Percentiles rank a stretch among this genome's conserved stretches.
Conservation (phyloP, 768 basidiomycete genomes). For the Lactifluus volemus region DNA sequence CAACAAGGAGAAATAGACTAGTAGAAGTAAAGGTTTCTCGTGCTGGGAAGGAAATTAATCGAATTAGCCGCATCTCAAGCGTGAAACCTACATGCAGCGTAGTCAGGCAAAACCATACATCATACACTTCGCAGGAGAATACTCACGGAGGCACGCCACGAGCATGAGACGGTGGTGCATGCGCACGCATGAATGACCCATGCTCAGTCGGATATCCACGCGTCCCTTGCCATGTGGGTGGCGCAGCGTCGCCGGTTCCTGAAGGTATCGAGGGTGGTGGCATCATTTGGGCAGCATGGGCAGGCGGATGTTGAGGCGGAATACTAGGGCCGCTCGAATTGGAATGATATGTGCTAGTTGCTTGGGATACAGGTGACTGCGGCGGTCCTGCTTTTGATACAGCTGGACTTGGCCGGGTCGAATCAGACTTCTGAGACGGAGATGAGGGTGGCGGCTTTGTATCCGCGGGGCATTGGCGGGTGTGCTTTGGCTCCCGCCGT, state of each 20-base stretch:
- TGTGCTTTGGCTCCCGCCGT: neutral
- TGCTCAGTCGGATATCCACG: conserved; percentile 13
- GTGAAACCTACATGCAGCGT: conserved; percentile 1
- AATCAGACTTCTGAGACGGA: conserved; percentile 12
- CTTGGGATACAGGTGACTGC: conserved; percentile 11
- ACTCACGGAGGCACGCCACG: conserved; percentile 14
- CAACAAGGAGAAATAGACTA: neutral
- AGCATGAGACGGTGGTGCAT: conserved; percentile 10
- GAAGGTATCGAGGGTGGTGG: conserved; percentile 10
- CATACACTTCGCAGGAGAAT: neutral
- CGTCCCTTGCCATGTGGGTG: conserved; percentile 1
- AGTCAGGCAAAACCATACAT: neutral
- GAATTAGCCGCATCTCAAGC: neutral
- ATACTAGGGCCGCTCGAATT: conserved; percentile 11
- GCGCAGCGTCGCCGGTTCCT: conserved; percentile 1
- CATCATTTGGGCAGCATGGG: conserved; percentile 14
- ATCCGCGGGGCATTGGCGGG: neutral
- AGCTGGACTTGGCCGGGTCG: conserved; percentile 13
- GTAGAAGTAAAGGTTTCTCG: neutral
- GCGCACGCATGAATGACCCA: conserved; percentile 14
- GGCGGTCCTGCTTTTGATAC: conserved; percentile 14
- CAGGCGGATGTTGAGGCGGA: conserved; percentile 8
- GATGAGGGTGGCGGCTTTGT: conserved; percentile 6
- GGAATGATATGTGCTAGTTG: conserved; percentile 5
- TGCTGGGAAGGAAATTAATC: neutral